Conservation (phyloP, 2,329 filamentous ascomycete species). For the Camillea tinctor region DNA sequence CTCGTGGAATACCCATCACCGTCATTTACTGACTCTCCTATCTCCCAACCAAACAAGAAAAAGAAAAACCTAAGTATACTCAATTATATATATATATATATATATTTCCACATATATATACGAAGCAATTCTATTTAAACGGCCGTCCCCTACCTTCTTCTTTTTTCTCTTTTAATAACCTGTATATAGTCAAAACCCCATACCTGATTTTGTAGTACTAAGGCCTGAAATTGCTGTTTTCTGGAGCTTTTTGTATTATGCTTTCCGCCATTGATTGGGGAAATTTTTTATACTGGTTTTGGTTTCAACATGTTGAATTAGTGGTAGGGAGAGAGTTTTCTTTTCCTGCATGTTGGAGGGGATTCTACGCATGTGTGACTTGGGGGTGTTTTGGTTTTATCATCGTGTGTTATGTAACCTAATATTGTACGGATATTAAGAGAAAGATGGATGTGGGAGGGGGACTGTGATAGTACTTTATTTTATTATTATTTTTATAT, state of each 20-base stretch:
- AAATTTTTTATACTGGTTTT: background rate
- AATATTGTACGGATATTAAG: background rate
- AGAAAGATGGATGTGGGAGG: too few relatives aligned
- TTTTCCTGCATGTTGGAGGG: background rate
- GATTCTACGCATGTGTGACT: background rate
- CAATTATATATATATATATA: background rate
- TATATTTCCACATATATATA: background rate
- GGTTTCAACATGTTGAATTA: too few relatives aligned
- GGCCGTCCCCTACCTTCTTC: constrained; percentile 13
- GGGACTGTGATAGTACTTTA: too few relatives aligned
- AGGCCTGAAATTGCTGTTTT: constrained; percentile 3
- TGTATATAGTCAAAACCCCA: constrained; percentile 19
- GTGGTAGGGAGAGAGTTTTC: background rate
- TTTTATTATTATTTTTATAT: too few relatives aligned
- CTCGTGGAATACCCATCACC: background rate
- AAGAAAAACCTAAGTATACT: background rate
- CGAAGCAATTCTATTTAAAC: constrained; percentile 10
- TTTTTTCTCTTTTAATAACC: constrained; percentile 4
- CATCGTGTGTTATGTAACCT: background rate
- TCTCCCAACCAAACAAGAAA: background rate
- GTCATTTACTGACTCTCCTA: background rate
- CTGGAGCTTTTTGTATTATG: background rate
- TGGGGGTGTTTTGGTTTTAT: too few relatives aligned
- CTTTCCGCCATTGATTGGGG: constrained; percentile 1
- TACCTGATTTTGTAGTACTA: constrained; percentile 20